Conservation (phyloP, 2,329 filamentous ascomycete genomes). For the Trichoderma polysporum region DNA sequence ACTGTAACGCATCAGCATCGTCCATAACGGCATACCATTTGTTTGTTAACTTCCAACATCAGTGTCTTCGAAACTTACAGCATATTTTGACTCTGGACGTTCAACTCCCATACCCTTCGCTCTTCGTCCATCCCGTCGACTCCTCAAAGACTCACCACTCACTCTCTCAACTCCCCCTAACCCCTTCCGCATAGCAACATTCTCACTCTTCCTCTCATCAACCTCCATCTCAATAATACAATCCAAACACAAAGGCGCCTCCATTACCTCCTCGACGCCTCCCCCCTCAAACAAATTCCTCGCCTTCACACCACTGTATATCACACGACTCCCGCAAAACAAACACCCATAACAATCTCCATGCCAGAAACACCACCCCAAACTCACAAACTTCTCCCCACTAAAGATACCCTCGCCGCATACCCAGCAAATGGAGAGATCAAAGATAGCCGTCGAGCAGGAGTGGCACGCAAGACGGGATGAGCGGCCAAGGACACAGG, state of each 20-base stretch:
- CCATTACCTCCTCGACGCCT: constrained; percentile 42
- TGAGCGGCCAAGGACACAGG: constrained; percentile 45
- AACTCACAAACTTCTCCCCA: constrained; percentile 54
- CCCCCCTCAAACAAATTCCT: constrained; percentile 35
- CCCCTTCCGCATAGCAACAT: constrained; percentile 41
- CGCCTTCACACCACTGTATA: constrained; percentile 38
- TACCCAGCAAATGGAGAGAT: constrained; percentile 58
- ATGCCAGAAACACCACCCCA: constrained; percentile 64
- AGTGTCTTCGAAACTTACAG: background rate
- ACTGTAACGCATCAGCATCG: background rate
- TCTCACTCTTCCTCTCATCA: constrained; percentile 31
- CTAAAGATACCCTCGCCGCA: constrained; percentile 56
- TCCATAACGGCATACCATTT: too few relatives aligned
- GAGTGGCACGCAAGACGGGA: constrained; percentile 49
- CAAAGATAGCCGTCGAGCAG: constrained; percentile 49
- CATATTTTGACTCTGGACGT: background rate
- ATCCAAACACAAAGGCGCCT: constrained; percentile 50
- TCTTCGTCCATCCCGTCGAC: background rate
- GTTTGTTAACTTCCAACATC: background rate
- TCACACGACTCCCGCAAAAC: constrained; percentile 46
- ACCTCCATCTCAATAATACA: constrained; percentile 45
- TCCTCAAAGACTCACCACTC: constrained; percentile 32
- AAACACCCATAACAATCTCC: constrained; percentile 56
- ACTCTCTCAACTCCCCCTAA: constrained; percentile 43
- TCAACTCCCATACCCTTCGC: background rate